These are phyloP conservation scores for Solanum tarapatanum DNA, from an alignment of 257 asterid species.

Conservation along the genomic window DNA sequence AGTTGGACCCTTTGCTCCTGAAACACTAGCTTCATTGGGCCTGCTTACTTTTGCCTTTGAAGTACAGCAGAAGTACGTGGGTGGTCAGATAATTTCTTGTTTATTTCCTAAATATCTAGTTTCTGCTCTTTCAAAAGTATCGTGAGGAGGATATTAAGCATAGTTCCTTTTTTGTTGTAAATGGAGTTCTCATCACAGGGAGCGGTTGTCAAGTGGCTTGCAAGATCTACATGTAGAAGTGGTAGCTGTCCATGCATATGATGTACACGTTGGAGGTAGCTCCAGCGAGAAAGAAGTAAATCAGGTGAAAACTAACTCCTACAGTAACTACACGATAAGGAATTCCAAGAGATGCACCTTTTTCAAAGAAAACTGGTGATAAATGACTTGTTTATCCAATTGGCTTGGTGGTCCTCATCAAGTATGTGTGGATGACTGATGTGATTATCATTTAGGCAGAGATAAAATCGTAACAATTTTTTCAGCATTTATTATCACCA, in stretches of 20 bases:
- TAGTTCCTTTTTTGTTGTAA: not conserved
- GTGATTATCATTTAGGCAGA: not conserved
- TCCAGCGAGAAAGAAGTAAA: not conserved
- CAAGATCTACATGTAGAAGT: not conserved
- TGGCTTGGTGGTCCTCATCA: not conserved
- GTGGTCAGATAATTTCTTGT: not conserved
- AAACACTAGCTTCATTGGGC: not conserved
- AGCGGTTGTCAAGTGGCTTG: not conserved
- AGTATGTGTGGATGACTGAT: not conserved
- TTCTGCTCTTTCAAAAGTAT: not conserved
- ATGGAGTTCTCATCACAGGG: slow-evolving; percentile 2
- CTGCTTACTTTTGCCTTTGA: not conserved
- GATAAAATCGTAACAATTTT: not conserved
- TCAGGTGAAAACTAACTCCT: not conserved
- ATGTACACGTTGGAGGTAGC: not conserved
- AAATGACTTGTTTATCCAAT: not conserved
- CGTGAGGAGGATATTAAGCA: not conserved
- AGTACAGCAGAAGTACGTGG: not conserved
- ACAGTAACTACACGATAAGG: not conserved
- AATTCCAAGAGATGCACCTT: not conserved
- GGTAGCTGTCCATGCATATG: not conserved
- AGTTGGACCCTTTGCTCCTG: not conserved
- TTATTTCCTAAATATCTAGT: not conserved
- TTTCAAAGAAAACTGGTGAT: not conserved
- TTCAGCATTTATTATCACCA: not conserved